These are phyloP conservation scores for Coemansia sp. DNA, from an alignment of 192 early-diverging fungal species.

Conservation along the genomic window DNA sequence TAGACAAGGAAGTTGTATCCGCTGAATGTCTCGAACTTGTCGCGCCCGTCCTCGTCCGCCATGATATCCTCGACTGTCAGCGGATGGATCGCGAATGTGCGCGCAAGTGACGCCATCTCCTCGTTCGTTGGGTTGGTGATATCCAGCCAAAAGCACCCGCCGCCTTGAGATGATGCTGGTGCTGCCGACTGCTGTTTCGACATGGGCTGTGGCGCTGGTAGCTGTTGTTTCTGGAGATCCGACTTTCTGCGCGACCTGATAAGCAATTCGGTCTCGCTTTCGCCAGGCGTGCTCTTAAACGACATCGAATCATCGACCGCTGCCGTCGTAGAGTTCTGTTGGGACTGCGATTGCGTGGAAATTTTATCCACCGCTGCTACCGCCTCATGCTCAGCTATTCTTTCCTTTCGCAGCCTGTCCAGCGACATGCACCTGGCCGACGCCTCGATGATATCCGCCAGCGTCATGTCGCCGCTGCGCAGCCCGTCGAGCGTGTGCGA, in stretches of 20 bases:
- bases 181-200: not conserved
- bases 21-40: slow-evolving; percentile 87
- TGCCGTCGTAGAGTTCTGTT: not conserved
- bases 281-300: not conserved
- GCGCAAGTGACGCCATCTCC: slow-evolving; percentile 66
- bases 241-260: slow-evolving; percentile 8
- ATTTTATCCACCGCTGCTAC: not conserved
- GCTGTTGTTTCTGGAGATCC: not conserved
- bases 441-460: slow-evolving; percentile 52
- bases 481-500: slow-evolving; percentile 35
- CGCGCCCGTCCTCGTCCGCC: slow-evolving; percentile 81
- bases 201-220: not conserved
- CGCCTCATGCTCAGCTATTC: slow-evolving; percentile 17
- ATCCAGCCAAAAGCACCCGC: slow-evolving; percentile 81
- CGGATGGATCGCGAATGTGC: slow-evolving; percentile 77
- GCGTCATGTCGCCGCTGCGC: slow-evolving; percentile 30
- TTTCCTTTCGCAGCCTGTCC: slow-evolving; percentile 28
- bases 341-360: not conserved
- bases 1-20: slow-evolving; percentile 92
- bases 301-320: not conserved
- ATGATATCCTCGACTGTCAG: slow-evolving; percentile 89
- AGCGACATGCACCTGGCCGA: slow-evolving; percentile 22
- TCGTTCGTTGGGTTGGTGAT: slow-evolving; percentile 61
- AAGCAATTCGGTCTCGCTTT: slow-evolving; percentile 14
- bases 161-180: not conserved